Conservation (phyloP, 1,284 basidiomycete species). For the Leccinum glutinopallens region DNA sequence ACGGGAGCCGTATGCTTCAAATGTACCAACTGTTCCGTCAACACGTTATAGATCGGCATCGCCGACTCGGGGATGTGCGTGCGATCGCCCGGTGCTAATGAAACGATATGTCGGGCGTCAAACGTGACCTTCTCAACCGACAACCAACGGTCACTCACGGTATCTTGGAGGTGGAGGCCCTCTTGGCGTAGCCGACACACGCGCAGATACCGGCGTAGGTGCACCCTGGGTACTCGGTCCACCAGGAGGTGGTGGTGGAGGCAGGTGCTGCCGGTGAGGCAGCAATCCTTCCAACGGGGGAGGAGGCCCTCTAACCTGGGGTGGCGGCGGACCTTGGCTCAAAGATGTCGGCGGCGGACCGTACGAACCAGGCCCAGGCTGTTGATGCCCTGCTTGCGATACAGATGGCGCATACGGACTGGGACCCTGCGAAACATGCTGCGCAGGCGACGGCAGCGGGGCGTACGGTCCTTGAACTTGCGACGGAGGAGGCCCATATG, state of each 20-base stretch:
- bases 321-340: conserved; percentile 23
- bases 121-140: neutral
- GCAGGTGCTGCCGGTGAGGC: conserved; percentile 25
- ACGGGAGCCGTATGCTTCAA: conserved; percentile 76
- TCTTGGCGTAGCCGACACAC: conserved; percentile 28
- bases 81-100: conserved; percentile 83
- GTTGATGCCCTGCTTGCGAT: conserved; percentile 11
- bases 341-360: conserved; percentile 21
- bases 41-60: conserved; percentile 67
- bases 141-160: conserved; percentile 59
- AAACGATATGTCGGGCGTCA: neutral
- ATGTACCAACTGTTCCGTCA: conserved; percentile 61
- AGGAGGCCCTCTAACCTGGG: conserved; percentile 23
- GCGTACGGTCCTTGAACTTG: conserved; percentile 36
- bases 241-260: conserved; percentile 42
- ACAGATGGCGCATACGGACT: conserved; percentile 28
- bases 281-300: conserved; percentile 28
- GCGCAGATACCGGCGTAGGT: conserved; percentile 35
- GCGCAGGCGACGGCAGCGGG: conserved; percentile 24
- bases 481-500: conserved; percentile 24
- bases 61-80: conserved; percentile 83
- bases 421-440: conserved; percentile 12
- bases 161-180: conserved; percentile 75
- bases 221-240: conserved; percentile 38
- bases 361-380: conserved; percentile 18